Conservation (phyloP, 345 rosid genomes). For the Citrus cavaleriei region DNA sequence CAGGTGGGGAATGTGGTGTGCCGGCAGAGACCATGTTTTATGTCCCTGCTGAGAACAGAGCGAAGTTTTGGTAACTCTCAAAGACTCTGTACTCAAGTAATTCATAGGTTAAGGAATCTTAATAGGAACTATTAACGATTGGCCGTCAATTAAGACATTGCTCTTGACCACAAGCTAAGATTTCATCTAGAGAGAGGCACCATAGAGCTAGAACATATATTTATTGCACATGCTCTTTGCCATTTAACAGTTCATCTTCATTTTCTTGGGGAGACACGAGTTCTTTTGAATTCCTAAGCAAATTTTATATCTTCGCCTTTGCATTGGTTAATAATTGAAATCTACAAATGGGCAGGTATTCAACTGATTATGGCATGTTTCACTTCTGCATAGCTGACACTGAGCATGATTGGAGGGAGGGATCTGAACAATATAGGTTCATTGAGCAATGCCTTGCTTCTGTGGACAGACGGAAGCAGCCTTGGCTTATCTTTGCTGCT, state of each 20-base stretch:
- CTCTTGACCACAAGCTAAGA: not conserved
- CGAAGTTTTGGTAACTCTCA: slow-evolving; percentile 58
- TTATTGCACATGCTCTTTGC: not conserved
- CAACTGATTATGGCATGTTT: slow-evolving; percentile 68
- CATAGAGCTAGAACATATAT: not conserved
- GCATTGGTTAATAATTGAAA: not conserved
- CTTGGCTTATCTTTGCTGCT: slow-evolving; percentile 65
- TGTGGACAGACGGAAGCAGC: slow-evolving; percentile 59
- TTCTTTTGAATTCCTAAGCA: not conserved
- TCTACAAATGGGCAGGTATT: slow-evolving; percentile 43
- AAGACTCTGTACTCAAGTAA: not conserved
- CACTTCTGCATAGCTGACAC: slow-evolving; percentile 70
- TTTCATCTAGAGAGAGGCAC: not conserved
- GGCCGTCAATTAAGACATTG: not conserved
- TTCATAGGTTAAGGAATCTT: not conserved
- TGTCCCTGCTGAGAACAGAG: slow-evolving; percentile 55
- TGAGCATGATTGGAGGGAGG: slow-evolving; percentile 80
- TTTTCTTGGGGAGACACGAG: not conserved
- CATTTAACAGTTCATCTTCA: not conserved
- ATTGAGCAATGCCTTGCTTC: slow-evolving; percentile 67
- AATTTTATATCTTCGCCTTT: not conserved
- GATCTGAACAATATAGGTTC: slow-evolving; percentile 56
- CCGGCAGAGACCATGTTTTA: slow-evolving; percentile 48
- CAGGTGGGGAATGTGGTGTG: slow-evolving; percentile 64
- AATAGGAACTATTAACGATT: not conserved